phyloP scores from a whole-genome alignment of 306 rosid genomes.

The Prunus fruticosa region DNA sequence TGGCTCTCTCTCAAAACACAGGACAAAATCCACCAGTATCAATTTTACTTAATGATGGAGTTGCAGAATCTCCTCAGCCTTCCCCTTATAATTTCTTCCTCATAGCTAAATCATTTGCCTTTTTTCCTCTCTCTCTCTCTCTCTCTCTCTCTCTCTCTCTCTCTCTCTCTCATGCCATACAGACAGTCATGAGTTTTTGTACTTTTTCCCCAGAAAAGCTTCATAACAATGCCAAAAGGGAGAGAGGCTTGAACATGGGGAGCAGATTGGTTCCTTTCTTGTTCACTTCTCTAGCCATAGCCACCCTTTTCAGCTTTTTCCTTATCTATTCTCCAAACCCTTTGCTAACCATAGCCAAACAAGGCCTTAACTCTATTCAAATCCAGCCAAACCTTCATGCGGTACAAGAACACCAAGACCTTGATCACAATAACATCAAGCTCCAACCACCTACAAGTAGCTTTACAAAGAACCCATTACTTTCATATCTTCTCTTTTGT shows the following conservation, averaged over 20 bases:
- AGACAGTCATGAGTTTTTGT: constrained; percentile 38
- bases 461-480: neutral
- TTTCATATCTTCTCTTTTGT: too few species aligned
- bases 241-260: constrained; percentile 29
- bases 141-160: too few species aligned
- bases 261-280: constrained; percentile 39
- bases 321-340: constrained; percentile 47
- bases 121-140: neutral
- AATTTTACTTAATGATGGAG: neutral
- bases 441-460: constrained; percentile 43
- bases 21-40: constrained; percentile 6
- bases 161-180: neutral
- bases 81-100: constrained; percentile 12
- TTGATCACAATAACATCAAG: constrained; percentile 10
- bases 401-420: constrained; percentile 22
- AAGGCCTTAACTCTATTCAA: constrained; percentile 26
- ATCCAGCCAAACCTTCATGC: constrained; percentile 1
- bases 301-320: constrained; percentile 45
- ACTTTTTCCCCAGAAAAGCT: constrained; percentile 27
- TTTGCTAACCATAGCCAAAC: constrained; percentile 24
- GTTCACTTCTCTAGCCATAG: constrained; percentile 38
- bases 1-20: neutral
- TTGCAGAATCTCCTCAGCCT: neutral
- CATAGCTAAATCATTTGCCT: constrained; percentile 3
- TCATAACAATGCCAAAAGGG: constrained; percentile 31